Base-by-base conservation (phyloP, 306 rosid species). In the Leucaena leucocephala region DNA sequence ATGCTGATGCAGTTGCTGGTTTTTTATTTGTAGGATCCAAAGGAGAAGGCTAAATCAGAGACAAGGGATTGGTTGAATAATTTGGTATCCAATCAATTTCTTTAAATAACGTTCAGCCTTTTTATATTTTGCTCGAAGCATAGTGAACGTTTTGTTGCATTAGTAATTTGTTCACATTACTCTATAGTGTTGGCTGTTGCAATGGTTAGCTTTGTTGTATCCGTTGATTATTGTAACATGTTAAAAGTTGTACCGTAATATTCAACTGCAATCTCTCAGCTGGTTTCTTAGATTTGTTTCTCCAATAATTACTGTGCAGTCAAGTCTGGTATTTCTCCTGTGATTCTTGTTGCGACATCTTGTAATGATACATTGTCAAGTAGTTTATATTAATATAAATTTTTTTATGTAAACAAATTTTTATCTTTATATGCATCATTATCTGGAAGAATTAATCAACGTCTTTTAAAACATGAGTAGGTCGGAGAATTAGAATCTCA, bases 21-120 rank as follows among this genome's bases (percentile, higher is more conserved):
- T 43, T 42, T 21, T 43, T 22, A 45, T 68, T 78, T 54, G 67
- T 69, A 92, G 97, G 97, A 92, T 85, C 97, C 97, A 22, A 92
- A 80, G 84, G 97, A 90, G 89, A 92, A 89, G 87, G 97, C 97
- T 74, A 92, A 92, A 69, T 80, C 93, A 72, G 97, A 90, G 89
- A 92, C 97, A 19, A 88, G 97, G 83, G 97, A 92, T 79, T 92
- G 97, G 97, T 83, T 92, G 87, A 92, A 92, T 88, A 90, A 66
- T 78, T 89, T 92, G 97, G 97, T 92, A 92, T 52, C 87, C 77
- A 72, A 72, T 70, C n/a, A 39, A 44, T n/a, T 50, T 34, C 65
- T 78, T 76, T 76, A 35, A 40, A 77, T 79, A 22, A 39, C 1
- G 67, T 75, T 49, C 54, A 17, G 11, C 22, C 49, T 81, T 49